These are phyloP conservation scores for Podaxis pistillaris DNA, from an alignment of 768 basidiomycete genomes.

Conservation along the genomic window DNA sequence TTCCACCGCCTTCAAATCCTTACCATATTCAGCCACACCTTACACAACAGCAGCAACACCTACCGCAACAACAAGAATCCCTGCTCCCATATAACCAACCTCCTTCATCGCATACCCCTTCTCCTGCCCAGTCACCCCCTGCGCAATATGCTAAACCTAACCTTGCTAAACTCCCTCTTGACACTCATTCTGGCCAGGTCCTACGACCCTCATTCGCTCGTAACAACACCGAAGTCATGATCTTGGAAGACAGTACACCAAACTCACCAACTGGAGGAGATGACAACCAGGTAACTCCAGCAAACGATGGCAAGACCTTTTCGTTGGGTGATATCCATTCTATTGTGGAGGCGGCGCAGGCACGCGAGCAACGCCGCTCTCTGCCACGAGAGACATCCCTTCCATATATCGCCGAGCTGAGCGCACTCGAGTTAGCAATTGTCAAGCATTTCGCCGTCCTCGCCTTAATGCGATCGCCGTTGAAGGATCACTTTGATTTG, in stretches of 20 bases:
- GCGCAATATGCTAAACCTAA: slow-evolving; percentile 37
- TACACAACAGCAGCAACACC: slow-evolving; percentile 23
- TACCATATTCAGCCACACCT: slow-evolving; percentile 14
- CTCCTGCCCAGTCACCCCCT: slow-evolving; percentile 32
- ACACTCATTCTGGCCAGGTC: slow-evolving; percentile 42
- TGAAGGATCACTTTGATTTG: slow-evolving; percentile 81
- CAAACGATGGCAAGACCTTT: slow-evolving; percentile 29
- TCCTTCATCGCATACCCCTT: slow-evolving; percentile 22
- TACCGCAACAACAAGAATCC: slow-evolving; percentile 21
- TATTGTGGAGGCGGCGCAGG: slow-evolving; percentile 88
- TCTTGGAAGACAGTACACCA: slow-evolving; percentile 78
- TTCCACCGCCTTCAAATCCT: slow-evolving; percentile 3
- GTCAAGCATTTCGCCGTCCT: slow-evolving; percentile 91
- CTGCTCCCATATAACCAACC: slow-evolving; percentile 23
- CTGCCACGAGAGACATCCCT: slow-evolving; percentile 74
- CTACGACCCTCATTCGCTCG: slow-evolving; percentile 71
- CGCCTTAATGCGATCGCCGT: slow-evolving; percentile 70
- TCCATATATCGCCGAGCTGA: slow-evolving; percentile 83
- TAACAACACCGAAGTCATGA: slow-evolving; percentile 84
- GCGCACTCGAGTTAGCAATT: slow-evolving; percentile 81
- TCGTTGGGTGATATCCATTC: slow-evolving; percentile 95
- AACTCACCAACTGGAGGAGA: slow-evolving; percentile 61
- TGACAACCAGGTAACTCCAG: slow-evolving; percentile 30
- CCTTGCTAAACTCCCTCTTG: slow-evolving; percentile 39
- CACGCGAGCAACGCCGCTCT: slow-evolving; percentile 83